Conservation (phyloP, 345 rosid species). For the Erucastrum elatum region DNA sequence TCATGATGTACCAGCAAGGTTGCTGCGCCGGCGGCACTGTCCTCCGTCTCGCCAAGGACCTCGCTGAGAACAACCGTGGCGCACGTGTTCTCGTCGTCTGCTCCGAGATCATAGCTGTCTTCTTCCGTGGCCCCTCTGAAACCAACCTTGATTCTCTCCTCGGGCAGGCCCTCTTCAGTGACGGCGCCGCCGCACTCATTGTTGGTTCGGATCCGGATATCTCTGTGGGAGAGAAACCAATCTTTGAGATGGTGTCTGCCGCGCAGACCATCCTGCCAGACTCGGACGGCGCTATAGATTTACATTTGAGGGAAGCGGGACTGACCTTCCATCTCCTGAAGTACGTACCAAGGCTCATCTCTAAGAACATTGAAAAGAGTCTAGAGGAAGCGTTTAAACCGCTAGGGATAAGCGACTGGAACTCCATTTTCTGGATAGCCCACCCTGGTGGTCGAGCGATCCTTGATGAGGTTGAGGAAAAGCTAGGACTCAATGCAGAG, state of each 20-base stretch:
- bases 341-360: conserved; percentile 63
- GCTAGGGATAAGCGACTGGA: conserved; percentile 34
- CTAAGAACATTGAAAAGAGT: conserved; percentile 68
- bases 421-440: conserved; percentile 74
- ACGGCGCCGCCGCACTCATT: conserved; percentile 64
- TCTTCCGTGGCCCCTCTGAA: conserved; percentile 81
- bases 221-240: conserved; percentile 50
- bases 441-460: conserved; percentile 84
- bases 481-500: conserved; percentile 51
- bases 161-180: conserved; percentile 76
- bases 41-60: conserved; percentile 76
- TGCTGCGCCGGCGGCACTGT: conserved; percentile 48
- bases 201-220: conserved; percentile 64
- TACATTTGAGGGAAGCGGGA: conserved; percentile 71
- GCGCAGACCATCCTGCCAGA: conserved; percentile 75
- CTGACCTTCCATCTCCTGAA: conserved; percentile 63
- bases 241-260: conserved; percentile 62
- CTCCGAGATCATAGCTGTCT: conserved; percentile 70
- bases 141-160: conserved; percentile 65
- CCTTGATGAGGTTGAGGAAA: conserved; percentile 56
- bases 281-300: conserved; percentile 66
- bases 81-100: conserved; percentile 81
- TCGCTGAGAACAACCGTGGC: no score
- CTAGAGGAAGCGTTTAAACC: conserved; percentile 67
- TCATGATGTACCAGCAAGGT: conserved; percentile 62